phyloP scores from a whole-genome alignment of 352 stramenopile species.

The Globisporangium paroecandrum region DNA sequence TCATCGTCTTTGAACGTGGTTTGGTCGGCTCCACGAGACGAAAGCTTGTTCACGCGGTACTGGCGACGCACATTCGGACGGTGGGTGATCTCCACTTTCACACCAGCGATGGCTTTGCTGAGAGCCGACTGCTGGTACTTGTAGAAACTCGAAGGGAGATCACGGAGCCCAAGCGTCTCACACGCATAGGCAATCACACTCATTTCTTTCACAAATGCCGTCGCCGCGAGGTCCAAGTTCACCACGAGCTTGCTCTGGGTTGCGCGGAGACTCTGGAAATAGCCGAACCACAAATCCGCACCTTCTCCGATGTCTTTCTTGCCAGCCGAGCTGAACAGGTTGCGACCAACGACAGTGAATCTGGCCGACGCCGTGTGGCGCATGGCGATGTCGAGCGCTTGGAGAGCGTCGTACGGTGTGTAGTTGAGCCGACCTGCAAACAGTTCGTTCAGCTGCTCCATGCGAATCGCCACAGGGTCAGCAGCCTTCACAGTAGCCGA shows the following conservation, averaged over 20 bases:
- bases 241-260: conserved; percentile 65
- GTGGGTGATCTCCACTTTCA: conserved; percentile 68
- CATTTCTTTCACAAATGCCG: conserved; percentile 67
- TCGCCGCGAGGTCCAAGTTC: conserved; percentile 71
- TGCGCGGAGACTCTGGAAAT: conserved; percentile 67
- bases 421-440: conserved; percentile 62
- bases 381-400: conserved; percentile 66
- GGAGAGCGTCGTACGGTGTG: conserved; percentile 68
- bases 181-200: conserved; percentile 45
- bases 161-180: conserved; percentile 25
- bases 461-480: conserved; percentile 54
- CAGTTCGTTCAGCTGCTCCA: conserved; percentile 56
- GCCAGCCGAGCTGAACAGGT: conserved; percentile 38
- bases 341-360: conserved; percentile 56
- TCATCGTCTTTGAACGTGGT: conserved; percentile 65
- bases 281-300: conserved; percentile 64
- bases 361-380: conserved; percentile 52
- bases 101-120: conserved; percentile 54
- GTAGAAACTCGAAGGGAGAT: conserved; percentile 30
- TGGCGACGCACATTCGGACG: conserved; percentile 48
- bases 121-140: conserved; percentile 45
- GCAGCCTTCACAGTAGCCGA: conserved; percentile 49
- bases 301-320: conserved; percentile 60
- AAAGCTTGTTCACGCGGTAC: conserved; percentile 70
- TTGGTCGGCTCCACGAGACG: conserved; percentile 32